Conservation (phyloP, 176 grass and related monocot species). For the Zoysia japonica region DNA sequence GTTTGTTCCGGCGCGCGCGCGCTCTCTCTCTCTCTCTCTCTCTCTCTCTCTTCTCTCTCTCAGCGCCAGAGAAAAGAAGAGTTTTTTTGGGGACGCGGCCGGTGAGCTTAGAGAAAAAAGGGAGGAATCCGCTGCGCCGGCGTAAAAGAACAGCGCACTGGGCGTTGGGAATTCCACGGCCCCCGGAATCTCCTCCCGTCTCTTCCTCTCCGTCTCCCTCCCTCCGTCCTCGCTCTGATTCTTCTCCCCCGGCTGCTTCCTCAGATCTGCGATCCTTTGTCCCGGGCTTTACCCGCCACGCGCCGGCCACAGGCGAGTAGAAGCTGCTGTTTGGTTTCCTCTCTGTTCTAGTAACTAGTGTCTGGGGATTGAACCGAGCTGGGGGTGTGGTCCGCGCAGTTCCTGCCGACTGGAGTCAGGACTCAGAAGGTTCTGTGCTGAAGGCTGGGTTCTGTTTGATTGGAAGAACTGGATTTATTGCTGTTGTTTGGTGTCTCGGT, state of each 20-base stretch:
- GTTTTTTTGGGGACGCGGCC: not conserved
- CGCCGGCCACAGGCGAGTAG: not conserved
- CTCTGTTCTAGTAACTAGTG: conserved; percentile 2
- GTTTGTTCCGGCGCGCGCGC: conserved; percentile 26
- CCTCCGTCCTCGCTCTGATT: conserved; percentile 12
- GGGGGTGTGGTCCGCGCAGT: not conserved
- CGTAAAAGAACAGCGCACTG: conserved; percentile 32
- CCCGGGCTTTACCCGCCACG: not conserved
- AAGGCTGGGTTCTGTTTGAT: conserved; percentile 5
- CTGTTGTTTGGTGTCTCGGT: not conserved
- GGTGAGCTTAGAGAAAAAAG: conserved; percentile 10
- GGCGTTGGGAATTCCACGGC: conserved; percentile 39
- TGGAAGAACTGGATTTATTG: conserved; percentile 19
- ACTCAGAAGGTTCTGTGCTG: not conserved
- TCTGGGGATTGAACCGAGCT: not conserved
- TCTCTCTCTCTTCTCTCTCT: too few species aligned
- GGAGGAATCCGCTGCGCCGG: conserved; percentile 28
- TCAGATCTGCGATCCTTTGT: conserved; percentile 51
- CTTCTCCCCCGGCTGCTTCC: conserved; percentile 15
- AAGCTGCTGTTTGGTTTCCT: not conserved
- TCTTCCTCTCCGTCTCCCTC: not conserved
- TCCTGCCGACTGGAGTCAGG: not conserved
- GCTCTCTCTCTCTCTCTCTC: not conserved
- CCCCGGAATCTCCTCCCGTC: conserved; percentile 30
- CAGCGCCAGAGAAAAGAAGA: not conserved